phyloP scores from a whole-genome alignment of 1,284 basidiomycete species.

The Pascua guehoae region DNA sequence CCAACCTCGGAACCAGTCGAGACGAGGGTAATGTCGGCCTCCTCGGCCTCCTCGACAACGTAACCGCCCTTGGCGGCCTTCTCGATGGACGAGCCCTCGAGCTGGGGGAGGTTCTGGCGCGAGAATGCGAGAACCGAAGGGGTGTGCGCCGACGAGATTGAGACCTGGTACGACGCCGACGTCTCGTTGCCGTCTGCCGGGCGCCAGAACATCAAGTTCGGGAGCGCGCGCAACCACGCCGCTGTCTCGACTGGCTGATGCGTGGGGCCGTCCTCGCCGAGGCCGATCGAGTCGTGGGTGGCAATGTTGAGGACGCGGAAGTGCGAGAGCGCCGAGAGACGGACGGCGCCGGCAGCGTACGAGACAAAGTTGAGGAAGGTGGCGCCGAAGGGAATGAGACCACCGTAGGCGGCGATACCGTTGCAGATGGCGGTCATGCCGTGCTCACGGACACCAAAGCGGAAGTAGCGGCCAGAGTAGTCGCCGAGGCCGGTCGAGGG shows the following conservation, averaged over 20 bases:
- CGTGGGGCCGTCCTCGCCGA: slow-evolving; percentile 90
- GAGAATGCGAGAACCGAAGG: slow-evolving; percentile 60
- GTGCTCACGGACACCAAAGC: slow-evolving; percentile 96
- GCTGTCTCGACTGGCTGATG: slow-evolving; percentile 79
- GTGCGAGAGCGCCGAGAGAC: slow-evolving; percentile 81
- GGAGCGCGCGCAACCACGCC: slow-evolving; percentile 79
- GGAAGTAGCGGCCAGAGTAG: slow-evolving; percentile 85
- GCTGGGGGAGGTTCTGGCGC: slow-evolving; percentile 67
- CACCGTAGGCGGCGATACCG: slow-evolving; percentile 77
- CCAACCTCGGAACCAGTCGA: slow-evolving; percentile 74
- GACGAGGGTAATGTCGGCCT: slow-evolving; percentile 76
- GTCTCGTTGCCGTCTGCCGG: slow-evolving; percentile 93
- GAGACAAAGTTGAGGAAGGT: slow-evolving; percentile 96
- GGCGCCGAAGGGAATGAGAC: slow-evolving; percentile 75
- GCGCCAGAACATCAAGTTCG: slow-evolving; percentile 87
- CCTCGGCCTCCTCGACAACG: slow-evolving; percentile 72
- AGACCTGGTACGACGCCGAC: slow-evolving; percentile 80
- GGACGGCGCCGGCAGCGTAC: slow-evolving; percentile 85
- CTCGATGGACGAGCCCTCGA: slow-evolving; percentile 82
- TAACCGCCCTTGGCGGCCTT: slow-evolving; percentile 82
- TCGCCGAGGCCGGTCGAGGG: slow-evolving; percentile 76
- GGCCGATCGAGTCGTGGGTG: slow-evolving; percentile 85
- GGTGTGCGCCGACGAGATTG: slow-evolving; percentile 67
- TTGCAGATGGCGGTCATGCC: slow-evolving; percentile 95
- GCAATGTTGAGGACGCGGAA: slow-evolving; percentile 71